phyloP scores from a whole-genome alignment of 768 basidiomycete genomes.

The Lentinula aciculospora region DNA sequence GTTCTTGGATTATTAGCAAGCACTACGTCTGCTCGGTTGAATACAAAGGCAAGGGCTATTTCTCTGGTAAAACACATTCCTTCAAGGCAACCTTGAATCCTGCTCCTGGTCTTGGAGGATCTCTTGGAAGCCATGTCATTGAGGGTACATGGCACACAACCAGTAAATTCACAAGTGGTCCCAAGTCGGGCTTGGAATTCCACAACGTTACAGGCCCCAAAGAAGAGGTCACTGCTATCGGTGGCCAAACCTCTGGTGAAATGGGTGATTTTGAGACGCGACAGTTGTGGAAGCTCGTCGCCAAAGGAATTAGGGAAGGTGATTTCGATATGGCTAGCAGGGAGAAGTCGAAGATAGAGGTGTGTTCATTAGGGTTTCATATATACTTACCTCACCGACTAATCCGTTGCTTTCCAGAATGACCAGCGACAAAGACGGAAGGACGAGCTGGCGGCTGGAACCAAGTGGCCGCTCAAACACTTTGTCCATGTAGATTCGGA shows the following conservation, averaged over 20 bases:
- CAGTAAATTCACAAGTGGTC: constrained; percentile 42
- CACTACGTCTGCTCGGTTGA: constrained; percentile 56
- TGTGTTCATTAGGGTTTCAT: constrained; percentile 21
- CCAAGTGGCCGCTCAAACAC: constrained; percentile 71
- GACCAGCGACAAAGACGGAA: constrained; percentile 86
- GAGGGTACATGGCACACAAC: constrained; percentile 81
- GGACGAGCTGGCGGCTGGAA: constrained; percentile 72
- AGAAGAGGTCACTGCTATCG: constrained; percentile 66
- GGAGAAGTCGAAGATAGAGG: constrained; percentile 92
- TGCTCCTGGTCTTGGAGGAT: constrained; percentile 33
- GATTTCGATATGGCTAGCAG: constrained; percentile 88
- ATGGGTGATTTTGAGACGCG: constrained; percentile 87
- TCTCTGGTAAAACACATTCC: constrained; percentile 86
- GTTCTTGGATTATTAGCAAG: constrained; percentile 62
- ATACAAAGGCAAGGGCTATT: constrained; percentile 96
- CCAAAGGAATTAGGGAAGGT: constrained; percentile 85
- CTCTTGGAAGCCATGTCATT: constrained; percentile 41
- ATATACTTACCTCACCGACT: neutral
- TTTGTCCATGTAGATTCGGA: constrained; percentile 70
- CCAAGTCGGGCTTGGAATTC: constrained; percentile 47
- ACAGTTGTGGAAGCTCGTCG: constrained; percentile 77
- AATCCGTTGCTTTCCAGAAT: constrained; percentile 45
- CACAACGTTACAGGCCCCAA: constrained; percentile 72
- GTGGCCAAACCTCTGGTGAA: constrained; percentile 46
- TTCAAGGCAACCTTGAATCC: constrained; percentile 81